These are phyloP conservation scores for Elymus sibiricus DNA, from an alignment of 176 grass and related monocot genomes.

Conservation along the genomic window DNA sequence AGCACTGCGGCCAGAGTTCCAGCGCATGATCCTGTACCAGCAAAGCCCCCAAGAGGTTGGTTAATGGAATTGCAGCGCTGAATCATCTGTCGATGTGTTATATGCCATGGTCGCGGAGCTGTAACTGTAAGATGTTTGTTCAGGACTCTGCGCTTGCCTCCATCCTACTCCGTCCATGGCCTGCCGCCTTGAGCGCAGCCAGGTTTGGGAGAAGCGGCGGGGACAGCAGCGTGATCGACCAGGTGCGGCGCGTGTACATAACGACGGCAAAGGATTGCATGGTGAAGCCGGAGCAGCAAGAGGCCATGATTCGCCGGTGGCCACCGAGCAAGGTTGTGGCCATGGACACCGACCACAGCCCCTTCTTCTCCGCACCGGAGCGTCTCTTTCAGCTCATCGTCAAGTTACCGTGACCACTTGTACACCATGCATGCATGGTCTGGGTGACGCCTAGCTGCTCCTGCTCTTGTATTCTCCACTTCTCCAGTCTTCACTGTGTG, in stretches of 20 bases:
- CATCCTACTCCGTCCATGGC: conserved; percentile 47
- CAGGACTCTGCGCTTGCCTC: conserved; percentile 45
- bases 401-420: background rate
- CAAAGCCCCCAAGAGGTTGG: conserved; percentile 39
- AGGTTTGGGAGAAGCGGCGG: background rate
- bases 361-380: conserved; percentile 46
- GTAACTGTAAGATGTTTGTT: background rate
- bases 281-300: conserved; percentile 47
- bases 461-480: background rate
- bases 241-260: conserved; percentile 31
- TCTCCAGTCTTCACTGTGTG: background rate
- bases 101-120: background rate
- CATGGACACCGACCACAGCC: conserved; percentile 49
- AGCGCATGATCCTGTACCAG: conserved; percentile 26
- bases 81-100: background rate
- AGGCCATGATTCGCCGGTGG: conserved; percentile 51
- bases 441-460: background rate
- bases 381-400: conserved; percentile 28
- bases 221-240: background rate
- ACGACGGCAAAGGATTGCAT: conserved; percentile 38
- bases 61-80: background rate
- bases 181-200: background rate
- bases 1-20: conserved; percentile 29
- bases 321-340: conserved; percentile 26
- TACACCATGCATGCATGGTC: background rate